Base-by-base conservation (phyloP, 768 basidiomycete genomes). In the Lactarius sanguifluus region DNA sequence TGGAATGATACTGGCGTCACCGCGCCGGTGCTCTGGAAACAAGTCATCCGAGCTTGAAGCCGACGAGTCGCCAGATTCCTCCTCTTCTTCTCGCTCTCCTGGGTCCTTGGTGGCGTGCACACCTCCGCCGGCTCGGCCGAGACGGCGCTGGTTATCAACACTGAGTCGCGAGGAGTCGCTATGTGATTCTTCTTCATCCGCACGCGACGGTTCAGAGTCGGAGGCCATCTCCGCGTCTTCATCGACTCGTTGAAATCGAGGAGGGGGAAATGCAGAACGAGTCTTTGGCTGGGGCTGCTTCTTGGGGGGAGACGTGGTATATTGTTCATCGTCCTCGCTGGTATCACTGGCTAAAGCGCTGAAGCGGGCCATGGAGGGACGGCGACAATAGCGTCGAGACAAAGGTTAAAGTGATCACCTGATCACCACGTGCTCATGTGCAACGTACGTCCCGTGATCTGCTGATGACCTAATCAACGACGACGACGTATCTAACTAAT, bases 1-100 rank as follows among this genome's bases (percentile, higher is more conserved):
- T 45, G 90, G 85, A 62, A 86, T 84, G 54, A 86, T 79, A 7
- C 82, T 81, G 7, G 83, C 77, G 66, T 86, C 83, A 2, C 75
- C 76, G 8, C 74, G 76, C 60, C 66, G 28, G 69, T 61, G 74
- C 65, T 38, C 69, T 63, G 52, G 76, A 69, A 47, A 73, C 56
- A 41, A 70, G 73, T 25, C 74, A 71, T 63, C 64, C 18, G 73
- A 57, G 58, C 74, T 73, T 50, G 77, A 76, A 30, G 28, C 70
- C 12, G 79, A 77, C 34, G 79, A 76, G 30, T 76, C 73, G 38
- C 72, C 71, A 18, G 77, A 75, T 3, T 73, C 77, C 57, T 74
- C 71, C 32, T 76, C 76, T 8, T 80, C 72, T 72, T 74, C 71
- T 36, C 76, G 76, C 10, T 81, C 72, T 72, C 84, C 84, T 64